phyloP scores from a whole-genome alignment of 345 rosid genomes.

The Geranium brycei region DNA sequence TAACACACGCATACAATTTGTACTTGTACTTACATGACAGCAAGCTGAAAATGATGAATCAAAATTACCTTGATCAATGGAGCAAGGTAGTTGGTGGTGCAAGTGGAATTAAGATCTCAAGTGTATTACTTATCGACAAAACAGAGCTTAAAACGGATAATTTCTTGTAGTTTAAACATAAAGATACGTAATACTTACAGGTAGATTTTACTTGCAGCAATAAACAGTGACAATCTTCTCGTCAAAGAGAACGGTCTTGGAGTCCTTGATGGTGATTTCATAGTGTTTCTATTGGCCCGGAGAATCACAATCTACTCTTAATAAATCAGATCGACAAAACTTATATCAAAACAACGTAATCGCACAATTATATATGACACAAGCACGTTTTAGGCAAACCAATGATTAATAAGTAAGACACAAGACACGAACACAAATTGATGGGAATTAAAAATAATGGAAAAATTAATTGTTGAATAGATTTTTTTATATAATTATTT shows the following conservation, averaged over 20 bases:
- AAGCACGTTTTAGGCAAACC: no score
- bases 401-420: no score
- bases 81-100: slow-evolving; percentile 74
- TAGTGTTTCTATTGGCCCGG: slow-evolving; percentile 58
- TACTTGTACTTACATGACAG: neutral
- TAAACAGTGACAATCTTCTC: slow-evolving; percentile 42
- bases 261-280: slow-evolving; percentile 44
- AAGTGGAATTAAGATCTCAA: slow-evolving; percentile 44
- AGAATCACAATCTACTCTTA: no score
- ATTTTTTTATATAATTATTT: no score
- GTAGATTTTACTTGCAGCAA: slow-evolving; percentile 25
- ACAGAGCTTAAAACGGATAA: neutral
- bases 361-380: no score
- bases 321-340: no score
- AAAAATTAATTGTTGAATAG: no score
- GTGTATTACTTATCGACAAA: slow-evolving; percentile 18
- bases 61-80: slow-evolving; percentile 46
- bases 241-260: slow-evolving; percentile 54
- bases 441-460: no score
- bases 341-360: no score
- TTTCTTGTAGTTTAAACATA: neutral
- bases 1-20: no score
- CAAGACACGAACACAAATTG: no score
- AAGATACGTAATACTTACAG: neutral
- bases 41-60: neutral